Evolutionary conservation across 140 eudicot genomes (phyloP).

Genomic region (Ambrosia hybrid): DNA sequence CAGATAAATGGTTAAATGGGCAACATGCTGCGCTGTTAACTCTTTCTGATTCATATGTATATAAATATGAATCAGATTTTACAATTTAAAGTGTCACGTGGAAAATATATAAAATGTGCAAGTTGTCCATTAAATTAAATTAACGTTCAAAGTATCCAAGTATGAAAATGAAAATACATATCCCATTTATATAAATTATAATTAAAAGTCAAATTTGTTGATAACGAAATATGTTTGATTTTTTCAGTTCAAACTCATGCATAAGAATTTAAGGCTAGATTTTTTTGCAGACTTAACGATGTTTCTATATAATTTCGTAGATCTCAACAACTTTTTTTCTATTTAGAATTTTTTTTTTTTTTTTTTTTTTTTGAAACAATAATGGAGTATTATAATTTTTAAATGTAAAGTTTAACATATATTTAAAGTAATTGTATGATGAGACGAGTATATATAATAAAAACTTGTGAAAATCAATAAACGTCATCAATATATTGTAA

Average conservation of each 20-base stretch:
- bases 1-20: no score
- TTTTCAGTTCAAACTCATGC: slow-evolving; percentile 8
- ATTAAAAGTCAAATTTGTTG: slow-evolving; percentile 8
- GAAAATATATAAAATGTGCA: slow-evolving; percentile 17
- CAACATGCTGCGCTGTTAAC: no score
- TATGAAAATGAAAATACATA: slow-evolving; percentile 18
- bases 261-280: slow-evolving; percentile 12
- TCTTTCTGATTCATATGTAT: no score
- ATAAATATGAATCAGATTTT: no score
- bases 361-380: background rate
- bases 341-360: no score
- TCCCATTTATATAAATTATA: background rate
- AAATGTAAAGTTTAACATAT: background rate
- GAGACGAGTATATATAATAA: background rate
- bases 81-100: background rate
- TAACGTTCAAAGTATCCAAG: slow-evolving; percentile 14
- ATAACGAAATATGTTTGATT: slow-evolving; percentile 1
- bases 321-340: background rate
- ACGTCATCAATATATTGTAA: no score
- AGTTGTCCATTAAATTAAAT: slow-evolving; percentile 22
- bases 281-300: background rate
- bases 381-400: background rate
- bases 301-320: background rate
- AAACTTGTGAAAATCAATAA: no score
- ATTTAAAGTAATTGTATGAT: background rate